These are phyloP conservation scores for Globisporangium parvum DNA, from an alignment of 352 stramenopile species.

Conservation along the genomic window DNA sequence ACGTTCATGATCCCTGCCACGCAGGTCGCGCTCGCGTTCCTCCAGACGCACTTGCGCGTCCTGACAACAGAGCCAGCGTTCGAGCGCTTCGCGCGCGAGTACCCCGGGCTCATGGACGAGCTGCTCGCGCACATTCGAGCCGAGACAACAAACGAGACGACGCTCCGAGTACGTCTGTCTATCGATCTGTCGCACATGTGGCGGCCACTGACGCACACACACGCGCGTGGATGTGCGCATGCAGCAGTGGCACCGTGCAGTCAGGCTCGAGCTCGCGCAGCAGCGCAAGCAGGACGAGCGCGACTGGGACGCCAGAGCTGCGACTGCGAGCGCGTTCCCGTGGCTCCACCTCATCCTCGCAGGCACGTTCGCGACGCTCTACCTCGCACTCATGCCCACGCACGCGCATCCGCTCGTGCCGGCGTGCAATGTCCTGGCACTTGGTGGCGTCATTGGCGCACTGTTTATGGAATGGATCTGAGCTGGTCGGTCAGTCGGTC, in stretches of 20 bases:
- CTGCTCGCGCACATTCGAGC: constrained; percentile 30
- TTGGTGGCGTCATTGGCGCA: constrained; percentile 28
- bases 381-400: constrained; percentile 41
- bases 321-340: constrained; percentile 26
- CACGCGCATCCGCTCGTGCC: constrained; percentile 48
- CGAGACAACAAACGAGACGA: constrained; percentile 20
- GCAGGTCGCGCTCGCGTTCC: constrained; percentile 15
- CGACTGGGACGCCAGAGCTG: constrained; percentile 21
- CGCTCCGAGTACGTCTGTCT: constrained; percentile 27
- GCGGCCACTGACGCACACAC: constrained; percentile 10
- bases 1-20: not conserved
- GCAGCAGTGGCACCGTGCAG: constrained; percentile 31
- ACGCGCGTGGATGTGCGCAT: too few relatives aligned
- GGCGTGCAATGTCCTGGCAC: constrained; percentile 40
- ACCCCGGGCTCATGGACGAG: constrained; percentile 38
- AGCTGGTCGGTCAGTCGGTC: not conserved
- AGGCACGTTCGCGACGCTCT: constrained; percentile 46
- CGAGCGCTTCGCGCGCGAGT: constrained; percentile 21
- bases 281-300: constrained; percentile 25
- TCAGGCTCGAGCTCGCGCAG: constrained; percentile 16
- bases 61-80: constrained; percentile 19
- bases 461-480: constrained; percentile 33
- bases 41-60: constrained; percentile 13
- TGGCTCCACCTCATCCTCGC: constrained; percentile 47
- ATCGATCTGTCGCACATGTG: too few relatives aligned